phyloP scores from a whole-genome alignment of 1,284 basidiomycete species.

The Grifola frondosa region DNA sequence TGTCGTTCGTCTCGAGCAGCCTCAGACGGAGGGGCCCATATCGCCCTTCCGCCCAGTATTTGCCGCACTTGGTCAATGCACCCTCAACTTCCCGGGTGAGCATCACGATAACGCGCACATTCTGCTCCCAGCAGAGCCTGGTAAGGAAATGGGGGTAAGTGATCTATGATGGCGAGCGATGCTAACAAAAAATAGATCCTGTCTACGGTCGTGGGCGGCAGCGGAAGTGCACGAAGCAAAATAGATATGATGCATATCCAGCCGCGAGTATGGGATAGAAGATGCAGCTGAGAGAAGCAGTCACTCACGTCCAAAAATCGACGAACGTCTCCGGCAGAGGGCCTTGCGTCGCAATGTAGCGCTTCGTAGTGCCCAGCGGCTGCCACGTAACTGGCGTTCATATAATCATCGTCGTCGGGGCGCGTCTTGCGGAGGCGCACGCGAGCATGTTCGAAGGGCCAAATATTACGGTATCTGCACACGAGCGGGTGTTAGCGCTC shows the following conservation, averaged over 20 bases:
- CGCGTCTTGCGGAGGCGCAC: slow-evolving; percentile 61
- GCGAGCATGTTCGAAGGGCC: slow-evolving; percentile 93
- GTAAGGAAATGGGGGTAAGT: neutral
- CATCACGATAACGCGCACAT: slow-evolving; percentile 82
- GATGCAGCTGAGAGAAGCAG: too few relatives aligned
- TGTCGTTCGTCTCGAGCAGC: slow-evolving; percentile 57
- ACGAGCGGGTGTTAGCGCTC: too few relatives aligned
- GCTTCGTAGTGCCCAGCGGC: slow-evolving; percentile 74
- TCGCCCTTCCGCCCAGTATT: slow-evolving; percentile 79
- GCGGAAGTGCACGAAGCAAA: too few relatives aligned
- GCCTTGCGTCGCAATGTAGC: slow-evolving; percentile 96
- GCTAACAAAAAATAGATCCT: too few relatives aligned
- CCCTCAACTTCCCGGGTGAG: slow-evolving; percentile 92
- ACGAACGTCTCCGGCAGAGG: slow-evolving; percentile 87
- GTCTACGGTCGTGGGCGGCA: too few relatives aligned
- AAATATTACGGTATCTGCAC: slow-evolving; percentile 85
- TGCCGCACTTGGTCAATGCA: slow-evolving; percentile 85
- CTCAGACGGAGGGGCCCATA: slow-evolving; percentile 74
- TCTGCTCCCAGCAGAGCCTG: slow-evolving; percentile 80
- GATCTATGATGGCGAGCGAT: neutral
- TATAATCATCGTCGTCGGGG: slow-evolving; percentile 78
- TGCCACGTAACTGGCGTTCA: slow-evolving; percentile 93
- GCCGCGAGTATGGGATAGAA: too few relatives aligned
- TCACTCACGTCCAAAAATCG: slow-evolving; percentile 94
- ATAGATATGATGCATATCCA: too few relatives aligned